Conservation (phyloP, 805 yeast species). For the Candida yuanshanica region DNA sequence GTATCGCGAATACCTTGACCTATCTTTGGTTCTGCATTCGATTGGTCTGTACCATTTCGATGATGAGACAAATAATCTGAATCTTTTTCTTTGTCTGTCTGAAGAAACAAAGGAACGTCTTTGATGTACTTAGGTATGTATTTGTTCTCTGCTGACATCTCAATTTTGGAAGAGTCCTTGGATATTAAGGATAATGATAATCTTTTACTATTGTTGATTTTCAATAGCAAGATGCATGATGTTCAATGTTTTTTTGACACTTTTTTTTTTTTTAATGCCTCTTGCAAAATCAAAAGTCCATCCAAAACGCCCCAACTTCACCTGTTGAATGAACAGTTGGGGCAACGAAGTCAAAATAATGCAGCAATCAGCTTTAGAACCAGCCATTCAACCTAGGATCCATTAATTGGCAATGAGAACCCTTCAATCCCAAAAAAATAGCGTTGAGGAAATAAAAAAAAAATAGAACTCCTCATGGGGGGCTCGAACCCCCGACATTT, state of each 20-base stretch:
- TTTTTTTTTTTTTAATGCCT: no score
- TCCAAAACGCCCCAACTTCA: no score
- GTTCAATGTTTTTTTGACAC: no score
- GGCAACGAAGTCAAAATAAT: no score
- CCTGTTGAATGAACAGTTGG: no score
- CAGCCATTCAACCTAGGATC: no score
- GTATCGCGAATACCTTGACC: slow-evolving; percentile 56
- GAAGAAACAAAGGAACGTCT: slow-evolving; percentile 37
- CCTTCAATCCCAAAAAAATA: background rate
- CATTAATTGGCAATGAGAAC: no score
- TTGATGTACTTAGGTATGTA: slow-evolving; percentile 37
- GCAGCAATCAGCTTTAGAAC: no score
- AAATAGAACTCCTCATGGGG: slow-evolving; percentile 41
- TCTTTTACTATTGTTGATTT: no score
- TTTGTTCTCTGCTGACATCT: slow-evolving; percentile 19
- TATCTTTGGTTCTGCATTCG: slow-evolving; percentile 42
- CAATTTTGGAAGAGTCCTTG: background rate
- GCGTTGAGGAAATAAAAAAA: slow-evolving; percentile 10
- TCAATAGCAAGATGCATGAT: no score
- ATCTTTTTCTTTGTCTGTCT: slow-evolving; percentile 13
- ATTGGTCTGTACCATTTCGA: slow-evolving; percentile 28
- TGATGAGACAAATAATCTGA: slow-evolving; percentile 55
- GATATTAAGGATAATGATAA: no score
- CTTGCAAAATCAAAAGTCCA: no score
- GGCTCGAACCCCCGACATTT: slow-evolving; percentile 48